These are phyloP conservation scores for Eremothecium cymbalariae DNA, from an alignment of 1,139 yeast species.

Conservation along the genomic window DNA sequence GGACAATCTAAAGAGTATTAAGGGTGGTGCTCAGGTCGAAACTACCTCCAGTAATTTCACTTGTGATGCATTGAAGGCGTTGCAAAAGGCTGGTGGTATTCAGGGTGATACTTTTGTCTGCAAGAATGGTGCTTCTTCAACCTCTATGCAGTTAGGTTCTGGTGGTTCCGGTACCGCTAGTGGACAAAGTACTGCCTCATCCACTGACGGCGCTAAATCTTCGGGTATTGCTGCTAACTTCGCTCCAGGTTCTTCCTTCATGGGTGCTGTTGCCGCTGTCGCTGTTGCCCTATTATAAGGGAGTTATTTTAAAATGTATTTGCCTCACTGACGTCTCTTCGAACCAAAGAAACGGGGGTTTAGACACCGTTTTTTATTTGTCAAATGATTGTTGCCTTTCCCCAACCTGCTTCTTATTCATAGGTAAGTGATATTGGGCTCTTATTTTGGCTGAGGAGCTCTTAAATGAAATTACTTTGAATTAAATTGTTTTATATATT, in stretches of 20 bases:
- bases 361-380: too few relatives aligned
- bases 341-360: too few relatives aligned
- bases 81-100: slow-evolving; percentile 65
- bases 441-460: too few relatives aligned
- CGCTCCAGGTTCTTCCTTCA: slow-evolving; percentile 43
- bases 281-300: slow-evolving; percentile 56
- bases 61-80: slow-evolving; percentile 65
- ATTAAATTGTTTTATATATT: too few relatives aligned
- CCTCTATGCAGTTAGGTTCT: slow-evolving; percentile 39
- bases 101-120: slow-evolving; percentile 87
- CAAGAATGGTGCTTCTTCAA: slow-evolving; percentile 57
- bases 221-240: slow-evolving; percentile 30
- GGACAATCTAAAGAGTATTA: slow-evolving; percentile 62
- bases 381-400: too few relatives aligned
- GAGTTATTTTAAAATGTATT: not conserved
- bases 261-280: slow-evolving; percentile 55
- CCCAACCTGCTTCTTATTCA: too few relatives aligned
- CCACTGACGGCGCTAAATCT: slow-evolving; percentile 23
- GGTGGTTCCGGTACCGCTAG: slow-evolving; percentile 20
- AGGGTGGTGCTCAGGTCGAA: slow-evolving; percentile 85
- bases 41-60: slow-evolving; percentile 66
- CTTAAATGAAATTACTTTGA: too few relatives aligned
- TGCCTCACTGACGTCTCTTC: too few relatives aligned
- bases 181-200: slow-evolving; percentile 22
- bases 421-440: too few relatives aligned